Evolutionary conservation across 495 filamentous ascomycete species (phyloP).

Genomic region (Lepidopterella palustris): DNA sequence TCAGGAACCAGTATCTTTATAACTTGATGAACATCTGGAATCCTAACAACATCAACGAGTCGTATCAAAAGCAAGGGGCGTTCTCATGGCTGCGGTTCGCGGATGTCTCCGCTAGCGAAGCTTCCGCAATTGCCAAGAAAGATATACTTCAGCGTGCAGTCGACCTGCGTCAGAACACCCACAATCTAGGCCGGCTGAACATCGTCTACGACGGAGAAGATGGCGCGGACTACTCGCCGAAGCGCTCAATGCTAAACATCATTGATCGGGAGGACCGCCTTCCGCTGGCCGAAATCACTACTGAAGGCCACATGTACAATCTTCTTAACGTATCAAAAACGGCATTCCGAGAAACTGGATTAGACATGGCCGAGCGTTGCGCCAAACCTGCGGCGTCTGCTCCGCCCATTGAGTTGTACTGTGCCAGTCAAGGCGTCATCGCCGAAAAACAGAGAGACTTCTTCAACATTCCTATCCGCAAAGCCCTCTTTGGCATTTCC

Average conservation of each 20-base stretch:
- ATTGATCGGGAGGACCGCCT: constrained; percentile 59
- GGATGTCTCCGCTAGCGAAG: constrained; percentile 67
- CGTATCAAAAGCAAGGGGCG: constrained; percentile 47
- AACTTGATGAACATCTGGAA: constrained; percentile 87
- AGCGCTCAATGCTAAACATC: constrained; percentile 76
- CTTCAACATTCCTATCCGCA: constrained; percentile 71
- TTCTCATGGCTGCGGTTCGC: constrained; percentile 92
- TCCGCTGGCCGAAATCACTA: constrained; percentile 62
- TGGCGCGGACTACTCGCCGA: constrained; percentile 50
- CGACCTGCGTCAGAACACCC: constrained; percentile 42
- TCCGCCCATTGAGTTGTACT: constrained; percentile 78
- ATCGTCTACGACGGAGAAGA: constrained; percentile 58
- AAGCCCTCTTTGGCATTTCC: constrained; percentile 63
- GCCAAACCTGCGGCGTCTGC: constrained; percentile 68
- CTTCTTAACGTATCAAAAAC: constrained; percentile 73
- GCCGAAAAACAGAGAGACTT: constrained; percentile 65
- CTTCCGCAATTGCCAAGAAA: constrained; percentile 56
- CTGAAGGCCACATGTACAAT: constrained; percentile 62
- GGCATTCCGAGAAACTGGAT: constrained; percentile 60
- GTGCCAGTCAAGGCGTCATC: constrained; percentile 58
- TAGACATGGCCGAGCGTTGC: constrained; percentile 72
- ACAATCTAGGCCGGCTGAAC: constrained; percentile 42
- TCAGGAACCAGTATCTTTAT: constrained; percentile 62
- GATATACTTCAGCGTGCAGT: constrained; percentile 60
- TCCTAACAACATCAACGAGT: constrained; percentile 65